A percentile compares a stretch with the other conserved stretches of the same genome.
Conservation (phyloP, 805 yeast species). For the Candida hispaniensis region DNA sequence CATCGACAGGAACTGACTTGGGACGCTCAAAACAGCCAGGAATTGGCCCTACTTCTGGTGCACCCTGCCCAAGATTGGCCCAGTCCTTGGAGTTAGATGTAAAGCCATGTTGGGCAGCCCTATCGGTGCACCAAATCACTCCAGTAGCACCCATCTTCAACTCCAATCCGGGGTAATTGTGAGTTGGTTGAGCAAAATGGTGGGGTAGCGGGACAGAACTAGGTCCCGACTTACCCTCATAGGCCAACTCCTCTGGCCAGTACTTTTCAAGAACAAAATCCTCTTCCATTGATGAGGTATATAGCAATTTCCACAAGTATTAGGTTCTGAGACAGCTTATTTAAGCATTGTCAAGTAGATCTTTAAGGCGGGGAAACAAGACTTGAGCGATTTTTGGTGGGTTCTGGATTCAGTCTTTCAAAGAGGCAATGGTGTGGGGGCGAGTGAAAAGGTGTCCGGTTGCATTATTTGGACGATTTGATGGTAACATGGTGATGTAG, state of each 20-base stretch:
- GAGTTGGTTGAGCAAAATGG: slow-evolving; percentile 14
- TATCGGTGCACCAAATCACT: slow-evolving; percentile 53
- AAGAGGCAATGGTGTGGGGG: no score
- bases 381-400: no score
- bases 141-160: slow-evolving; percentile 51
- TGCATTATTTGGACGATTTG: no score
- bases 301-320: no score
- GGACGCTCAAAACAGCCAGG: slow-evolving; percentile 51
- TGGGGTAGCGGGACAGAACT: slow-evolving; percentile 8
- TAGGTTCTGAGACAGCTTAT: no score
- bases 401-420: no score
- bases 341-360: no score
- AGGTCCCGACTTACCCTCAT: slow-evolving; percentile 8
- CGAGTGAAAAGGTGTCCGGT: no score
- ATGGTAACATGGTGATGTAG: no score
- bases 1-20: slow-evolving; percentile 36
- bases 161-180: slow-evolving; percentile 41
- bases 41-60: slow-evolving; percentile 52
- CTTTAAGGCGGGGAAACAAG: no score
- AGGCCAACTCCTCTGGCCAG: slow-evolving; percentile 16
- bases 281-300: no score
- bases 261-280: slow-evolving; percentile 15
- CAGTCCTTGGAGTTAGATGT: slow-evolving; percentile 28
- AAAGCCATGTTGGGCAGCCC: slow-evolving; percentile 48
- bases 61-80: slow-evolving; percentile 57